Conservation (phyloP, 2,329 filamentous ascomycete genomes). For the Cladosporium sp. region DNA sequence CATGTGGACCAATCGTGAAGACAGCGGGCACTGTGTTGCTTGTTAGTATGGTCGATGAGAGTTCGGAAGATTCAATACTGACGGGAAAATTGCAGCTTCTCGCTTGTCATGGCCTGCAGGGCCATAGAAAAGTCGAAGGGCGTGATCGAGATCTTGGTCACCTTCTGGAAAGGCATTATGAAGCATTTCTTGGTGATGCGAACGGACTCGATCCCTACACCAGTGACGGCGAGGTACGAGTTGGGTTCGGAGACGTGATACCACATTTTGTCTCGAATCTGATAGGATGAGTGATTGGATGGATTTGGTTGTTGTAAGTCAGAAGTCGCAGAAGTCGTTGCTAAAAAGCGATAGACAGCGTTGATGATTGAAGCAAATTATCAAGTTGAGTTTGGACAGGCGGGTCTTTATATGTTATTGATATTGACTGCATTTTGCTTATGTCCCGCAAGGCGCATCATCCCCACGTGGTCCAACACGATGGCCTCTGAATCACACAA, state of each 20-base stretch:
- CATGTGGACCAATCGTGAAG: constrained; percentile 79
- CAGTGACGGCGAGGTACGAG: constrained; percentile 76
- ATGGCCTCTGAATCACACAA: not conserved
- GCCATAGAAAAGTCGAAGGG: constrained; percentile 80
- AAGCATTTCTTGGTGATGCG: constrained; percentile 74
- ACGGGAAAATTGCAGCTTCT: constrained; percentile 72
- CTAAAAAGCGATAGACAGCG: no score
- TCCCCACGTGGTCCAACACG: no score
- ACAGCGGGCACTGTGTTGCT: constrained; percentile 61
- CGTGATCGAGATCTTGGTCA: constrained; percentile 30
- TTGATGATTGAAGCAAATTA: no score
- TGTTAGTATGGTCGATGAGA: not conserved
- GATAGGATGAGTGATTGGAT: constrained; percentile 10
- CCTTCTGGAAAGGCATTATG: constrained; percentile 66
- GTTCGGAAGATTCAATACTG: not conserved
- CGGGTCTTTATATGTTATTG: no score
- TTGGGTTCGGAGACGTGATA: constrained; percentile 65
- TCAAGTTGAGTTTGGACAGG: no score
- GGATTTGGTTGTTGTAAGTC: not conserved
- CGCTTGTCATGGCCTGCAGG: constrained; percentile 81
- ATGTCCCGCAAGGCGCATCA: no score
- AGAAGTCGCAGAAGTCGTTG: no score
- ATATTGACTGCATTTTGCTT: no score
- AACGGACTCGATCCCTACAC: constrained; percentile 69
- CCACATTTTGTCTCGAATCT: constrained; percentile 23